phyloP scores from a whole-genome alignment of 225 moss, liverwort and hornwort genomes.

The Physcomitrellopsis africana region DNA sequence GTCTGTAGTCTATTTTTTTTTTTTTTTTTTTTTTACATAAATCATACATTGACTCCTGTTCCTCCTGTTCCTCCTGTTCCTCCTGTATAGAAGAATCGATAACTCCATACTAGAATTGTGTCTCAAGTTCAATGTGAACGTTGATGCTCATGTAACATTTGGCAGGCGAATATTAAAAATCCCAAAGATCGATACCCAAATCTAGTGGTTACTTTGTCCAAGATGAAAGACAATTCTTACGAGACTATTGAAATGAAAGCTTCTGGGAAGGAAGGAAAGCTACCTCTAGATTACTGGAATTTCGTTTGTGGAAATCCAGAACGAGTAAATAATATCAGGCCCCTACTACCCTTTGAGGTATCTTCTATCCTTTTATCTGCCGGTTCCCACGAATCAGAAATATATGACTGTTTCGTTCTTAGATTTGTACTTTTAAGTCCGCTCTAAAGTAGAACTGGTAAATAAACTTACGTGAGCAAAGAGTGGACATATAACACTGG shows the following conservation, averaged over 20 bases:
- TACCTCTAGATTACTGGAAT: conserved; percentile 57
- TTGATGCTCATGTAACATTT: conserved; percentile 30
- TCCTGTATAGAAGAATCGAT: too few relatives aligned
- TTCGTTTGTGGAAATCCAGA: conserved; percentile 54
- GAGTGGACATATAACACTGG: conserved; percentile 21
- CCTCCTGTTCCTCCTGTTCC: too few relatives aligned
- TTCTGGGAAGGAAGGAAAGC: conserved; percentile 40
- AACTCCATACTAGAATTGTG: too few relatives aligned
- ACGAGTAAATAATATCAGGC: conserved; percentile 45
- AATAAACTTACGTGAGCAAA: conserved; percentile 22
- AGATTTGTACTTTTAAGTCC: conserved; percentile 7
- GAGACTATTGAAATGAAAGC: conserved; percentile 67
- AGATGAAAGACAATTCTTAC: conserved; percentile 36
- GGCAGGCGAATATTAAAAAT: conserved; percentile 47
- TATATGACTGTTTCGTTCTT: conserved; percentile 16
- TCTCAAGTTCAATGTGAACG: conserved; percentile 12
- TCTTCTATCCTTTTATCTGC: conserved; percentile 31
- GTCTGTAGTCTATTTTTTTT: too few relatives aligned
- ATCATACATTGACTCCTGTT: too few relatives aligned
- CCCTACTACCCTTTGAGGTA: conserved; percentile 66
- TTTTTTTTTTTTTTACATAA: too few relatives aligned
- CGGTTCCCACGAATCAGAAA: conserved; percentile 22
- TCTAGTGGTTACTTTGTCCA: conserved; percentile 48
- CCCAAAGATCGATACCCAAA: conserved; percentile 48
- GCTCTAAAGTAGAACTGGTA: conserved; percentile 12